These are phyloP conservation scores for Catenaria anguillulae DNA, from an alignment of 371 early-diverging fungal genomes.

Conservation along the genomic window DNA sequence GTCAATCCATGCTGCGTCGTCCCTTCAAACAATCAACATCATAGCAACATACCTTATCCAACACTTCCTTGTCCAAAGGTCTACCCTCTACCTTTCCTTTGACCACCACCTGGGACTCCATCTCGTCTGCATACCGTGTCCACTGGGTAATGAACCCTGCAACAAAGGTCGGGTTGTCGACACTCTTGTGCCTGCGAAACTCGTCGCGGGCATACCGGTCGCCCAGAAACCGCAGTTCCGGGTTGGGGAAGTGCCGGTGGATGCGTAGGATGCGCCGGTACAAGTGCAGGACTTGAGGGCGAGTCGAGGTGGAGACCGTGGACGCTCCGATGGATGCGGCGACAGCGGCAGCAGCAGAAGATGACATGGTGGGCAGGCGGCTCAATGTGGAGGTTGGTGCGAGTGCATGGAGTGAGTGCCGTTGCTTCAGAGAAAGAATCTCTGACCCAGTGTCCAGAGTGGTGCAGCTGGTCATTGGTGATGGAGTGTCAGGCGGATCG, in stretches of 20 bases:
- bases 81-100: background rate
- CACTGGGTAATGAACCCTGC: background rate
- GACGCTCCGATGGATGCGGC: no score
- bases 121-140: background rate
- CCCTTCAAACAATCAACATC: background rate
- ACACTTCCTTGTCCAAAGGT: background rate
- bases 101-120: background rate
- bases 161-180: background rate
- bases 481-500: no score
- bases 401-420: no score
- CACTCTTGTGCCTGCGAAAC: background rate
- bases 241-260: background rate
- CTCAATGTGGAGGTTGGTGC: no score
- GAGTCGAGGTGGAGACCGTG: no score
- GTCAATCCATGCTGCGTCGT: no score
- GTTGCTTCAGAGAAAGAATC: no score
- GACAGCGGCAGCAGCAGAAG: no score
- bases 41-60: no score
- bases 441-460: no score
- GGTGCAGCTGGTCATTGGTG: no score
- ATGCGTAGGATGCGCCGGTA: background rate
- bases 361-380: no score
- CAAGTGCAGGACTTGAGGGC: background rate
- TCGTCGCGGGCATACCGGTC: constrained; percentile 2
- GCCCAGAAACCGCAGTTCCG: background rate